phyloP scores from a whole-genome alignment of 2,329 filamentous ascomycete genomes.

The Monosporascus sp. region DNA sequence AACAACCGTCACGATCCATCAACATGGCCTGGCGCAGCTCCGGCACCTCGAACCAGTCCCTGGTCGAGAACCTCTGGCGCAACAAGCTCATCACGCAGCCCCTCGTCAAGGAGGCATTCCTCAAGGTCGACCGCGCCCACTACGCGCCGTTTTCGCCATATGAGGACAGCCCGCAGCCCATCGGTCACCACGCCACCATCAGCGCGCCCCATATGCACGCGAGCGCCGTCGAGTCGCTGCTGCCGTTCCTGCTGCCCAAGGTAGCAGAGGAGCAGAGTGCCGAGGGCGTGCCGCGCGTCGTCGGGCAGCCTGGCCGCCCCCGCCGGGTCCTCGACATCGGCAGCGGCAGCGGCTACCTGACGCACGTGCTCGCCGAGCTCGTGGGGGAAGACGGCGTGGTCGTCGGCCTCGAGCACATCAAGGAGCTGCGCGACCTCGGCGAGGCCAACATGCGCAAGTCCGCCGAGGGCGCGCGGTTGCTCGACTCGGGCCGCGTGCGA shows the following conservation, averaged over 20 bases:
- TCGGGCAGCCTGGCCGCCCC: slow-evolving; percentile 17
- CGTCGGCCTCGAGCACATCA: slow-evolving; percentile 72
- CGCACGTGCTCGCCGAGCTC: slow-evolving; percentile 79
- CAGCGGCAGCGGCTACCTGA: slow-evolving; percentile 76
- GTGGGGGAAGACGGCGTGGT: slow-evolving; percentile 51
- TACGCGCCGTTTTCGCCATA: slow-evolving; percentile 73
- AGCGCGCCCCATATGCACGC: slow-evolving; percentile 60
- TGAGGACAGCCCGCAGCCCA: slow-evolving; percentile 49
- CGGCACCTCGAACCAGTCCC: slow-evolving; percentile 65
- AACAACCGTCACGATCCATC: slow-evolving; percentile 8
- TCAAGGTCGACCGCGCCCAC: slow-evolving; percentile 78
- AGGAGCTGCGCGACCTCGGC: slow-evolving; percentile 56
- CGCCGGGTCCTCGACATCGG: slow-evolving; percentile 67
- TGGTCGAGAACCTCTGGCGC: slow-evolving; percentile 72
- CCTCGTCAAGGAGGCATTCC: slow-evolving; percentile 74
- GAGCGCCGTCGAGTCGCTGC: slow-evolving; percentile 44
- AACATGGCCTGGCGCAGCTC: slow-evolving; percentile 89
- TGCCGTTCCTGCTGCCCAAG: slow-evolving; percentile 37
- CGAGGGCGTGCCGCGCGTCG: not conserved
- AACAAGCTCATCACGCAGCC: slow-evolving; percentile 68
- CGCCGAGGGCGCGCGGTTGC: slow-evolving; percentile 49
- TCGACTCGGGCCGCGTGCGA: slow-evolving; percentile 59
- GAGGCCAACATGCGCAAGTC: slow-evolving; percentile 62
- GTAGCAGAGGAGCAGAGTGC: not conserved
- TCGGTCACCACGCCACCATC: slow-evolving; percentile 53